Evolutionary conservation across 78 protist species (phyloP).

Genomic region (Dictyostelium brefeldianum): DNA sequence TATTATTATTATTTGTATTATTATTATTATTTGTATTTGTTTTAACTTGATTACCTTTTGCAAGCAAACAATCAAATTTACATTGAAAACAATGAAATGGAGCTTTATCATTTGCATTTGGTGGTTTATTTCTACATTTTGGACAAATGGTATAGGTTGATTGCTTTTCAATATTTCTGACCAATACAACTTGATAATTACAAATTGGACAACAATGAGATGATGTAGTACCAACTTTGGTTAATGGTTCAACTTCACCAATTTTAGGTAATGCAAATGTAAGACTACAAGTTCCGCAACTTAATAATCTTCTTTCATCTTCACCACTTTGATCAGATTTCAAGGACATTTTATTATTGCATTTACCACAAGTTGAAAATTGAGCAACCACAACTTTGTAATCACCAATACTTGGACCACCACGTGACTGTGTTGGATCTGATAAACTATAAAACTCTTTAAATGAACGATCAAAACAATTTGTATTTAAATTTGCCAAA

Average conservation of each 20-base stretch:
- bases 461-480: conserved; percentile 68
- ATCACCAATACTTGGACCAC: no score
- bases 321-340: neutral
- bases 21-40: conserved; percentile 1
- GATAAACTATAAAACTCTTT: conserved; percentile 28
- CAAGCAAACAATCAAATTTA: conserved; percentile 26
- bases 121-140: conserved; percentile 77
- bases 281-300: conserved; percentile 28
- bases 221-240: neutral
- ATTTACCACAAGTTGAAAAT: conserved; percentile 79
- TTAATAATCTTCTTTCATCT: conserved; percentile 11
- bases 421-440: neutral
- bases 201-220: conserved; percentile 58
- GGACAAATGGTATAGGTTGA: conserved; percentile 66
- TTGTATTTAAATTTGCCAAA: conserved; percentile 26
- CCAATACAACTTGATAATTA: conserved; percentile 43
- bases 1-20: neutral
- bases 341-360: conserved; percentile 29
- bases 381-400: neutral
- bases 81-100: conserved; percentile 80
- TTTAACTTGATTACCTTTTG: conserved; percentile 10
- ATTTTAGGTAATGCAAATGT: conserved; percentile 30
- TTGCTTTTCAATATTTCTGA: neutral
- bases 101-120: conserved; percentile 15
- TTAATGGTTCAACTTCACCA: conserved; percentile 15